These are phyloP conservation scores for Pseudocercospora cruenta DNA, from an alignment of 2,329 filamentous ascomycete species.

Conservation along the genomic window DNA sequence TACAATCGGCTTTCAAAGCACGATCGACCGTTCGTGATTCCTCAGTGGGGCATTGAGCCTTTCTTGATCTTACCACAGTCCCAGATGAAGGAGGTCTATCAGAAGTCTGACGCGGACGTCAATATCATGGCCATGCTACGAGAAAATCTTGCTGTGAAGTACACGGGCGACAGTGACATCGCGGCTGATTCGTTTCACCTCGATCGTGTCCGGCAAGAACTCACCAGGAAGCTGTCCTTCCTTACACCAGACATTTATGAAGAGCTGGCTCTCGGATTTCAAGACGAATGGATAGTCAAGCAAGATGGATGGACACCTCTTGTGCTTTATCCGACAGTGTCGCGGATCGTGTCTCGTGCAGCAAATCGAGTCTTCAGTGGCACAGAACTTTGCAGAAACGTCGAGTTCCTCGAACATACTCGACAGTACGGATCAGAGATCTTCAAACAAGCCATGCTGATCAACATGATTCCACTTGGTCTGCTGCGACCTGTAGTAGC, in stretches of 20 bases:
- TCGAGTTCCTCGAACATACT: conserved; percentile 22
- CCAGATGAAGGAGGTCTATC: conserved; percentile 20
- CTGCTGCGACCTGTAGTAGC: conserved; percentile 1
- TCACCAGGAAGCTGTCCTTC: conserved; percentile 25
- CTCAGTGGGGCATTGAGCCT: conserved; percentile 19
- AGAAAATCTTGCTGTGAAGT: conserved; percentile 20
- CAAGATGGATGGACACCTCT: conserved; percentile 13
- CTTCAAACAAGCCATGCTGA: conserved; percentile 19
- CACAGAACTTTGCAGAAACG: conserved; percentile 25
- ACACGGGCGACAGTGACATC: conserved; percentile 19
- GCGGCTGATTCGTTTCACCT: conserved; percentile 15
- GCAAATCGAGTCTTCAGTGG: conserved; percentile 29
- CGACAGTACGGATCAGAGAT: conserved; percentile 17
- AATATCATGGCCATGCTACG: conserved; percentile 13
- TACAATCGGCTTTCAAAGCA: conserved; percentile 18
- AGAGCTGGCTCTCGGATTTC: conserved; percentile 22
- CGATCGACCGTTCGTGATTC: conserved; percentile 16
- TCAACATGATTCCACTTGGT: conserved; percentile 22
- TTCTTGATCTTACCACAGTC: conserved; percentile 22
- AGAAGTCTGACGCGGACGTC: conserved; percentile 24
- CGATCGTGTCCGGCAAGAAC: conserved; percentile 22
- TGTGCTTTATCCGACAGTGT: conserved; percentile 10
- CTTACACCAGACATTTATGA: conserved; percentile 23
- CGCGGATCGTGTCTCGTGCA: conserved; percentile 24
- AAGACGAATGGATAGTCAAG: conserved; percentile 21